phyloP scores from a whole-genome alignment of 2,329 filamentous ascomycete species.

The Cryphonectria japonica region DNA sequence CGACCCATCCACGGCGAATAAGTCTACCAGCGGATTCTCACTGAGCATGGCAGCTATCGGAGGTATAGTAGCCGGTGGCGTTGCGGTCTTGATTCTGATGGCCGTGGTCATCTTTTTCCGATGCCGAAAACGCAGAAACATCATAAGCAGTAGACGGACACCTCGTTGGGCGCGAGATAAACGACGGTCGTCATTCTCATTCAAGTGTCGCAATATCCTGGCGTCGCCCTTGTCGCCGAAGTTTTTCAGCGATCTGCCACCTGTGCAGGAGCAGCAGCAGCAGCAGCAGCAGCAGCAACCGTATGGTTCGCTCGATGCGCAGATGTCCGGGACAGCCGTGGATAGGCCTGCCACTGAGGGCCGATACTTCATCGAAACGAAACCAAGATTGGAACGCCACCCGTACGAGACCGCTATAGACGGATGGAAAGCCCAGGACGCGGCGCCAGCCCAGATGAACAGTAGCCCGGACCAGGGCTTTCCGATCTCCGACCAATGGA shows the following conservation, averaged over 20 bases:
- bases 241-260: slow-evolving; percentile 37
- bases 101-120: slow-evolving; percentile 49
- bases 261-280: slow-evolving; percentile 11
- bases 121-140: slow-evolving; percentile 49
- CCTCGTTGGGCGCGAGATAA: slow-evolving; percentile 39
- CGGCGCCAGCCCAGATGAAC: slow-evolving; percentile 10
- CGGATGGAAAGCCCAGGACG: slow-evolving; percentile 7
- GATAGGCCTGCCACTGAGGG: background rate
- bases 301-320: slow-evolving; percentile 34
- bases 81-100: slow-evolving; percentile 43
- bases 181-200: slow-evolving; percentile 52
- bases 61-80: slow-evolving; percentile 47
- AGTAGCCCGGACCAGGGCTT: background rate
- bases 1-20: slow-evolving; percentile 7
- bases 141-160: slow-evolving; percentile 35
- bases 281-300: slow-evolving; percentile 22
- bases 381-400: background rate
- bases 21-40: background rate
- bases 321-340: slow-evolving; percentile 2
- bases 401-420: slow-evolving; percentile 20
- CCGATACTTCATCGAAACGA: slow-evolving; percentile 27
- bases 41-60: slow-evolving; percentile 40
- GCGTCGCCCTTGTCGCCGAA: slow-evolving; percentile 43
- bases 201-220: slow-evolving; percentile 54
- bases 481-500: slow-evolving; percentile 7